Evolutionary conservation across 805 yeast species (phyloP), one percentile per base, ranked within the genome.

Genomic region (Zygotorulaspora florentina): DNA sequence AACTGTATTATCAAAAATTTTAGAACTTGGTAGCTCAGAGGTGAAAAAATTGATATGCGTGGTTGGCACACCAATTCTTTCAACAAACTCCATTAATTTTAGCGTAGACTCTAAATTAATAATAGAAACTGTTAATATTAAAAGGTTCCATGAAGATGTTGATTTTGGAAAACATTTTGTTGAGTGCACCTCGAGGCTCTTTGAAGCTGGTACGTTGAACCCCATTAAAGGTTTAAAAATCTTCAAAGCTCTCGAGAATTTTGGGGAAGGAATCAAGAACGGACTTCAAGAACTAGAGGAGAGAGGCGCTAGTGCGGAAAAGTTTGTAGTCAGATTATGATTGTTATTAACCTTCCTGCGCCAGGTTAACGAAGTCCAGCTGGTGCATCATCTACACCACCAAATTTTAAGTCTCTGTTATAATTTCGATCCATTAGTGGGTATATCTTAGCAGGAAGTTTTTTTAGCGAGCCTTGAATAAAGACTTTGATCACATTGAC

Each of bases 61-160:
- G 33, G 75, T 71, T 5, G 61, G 30, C 70, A 73, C 20, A 52
- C 69, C 40, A 48, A 59, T 46, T 50, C 50, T 29, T 16, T 54
- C 35, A 54, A 52, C 41, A 43, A 59, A 42, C 33, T 16, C 26
- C 12, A 26, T 45, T 7, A 20, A 25, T 6, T 27, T 31, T 9
- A 52, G 18, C 39, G 55, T 36, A 2, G 53, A 59, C 6, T 40
- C 53, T 16, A 54, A 58, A 33, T 58, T 71, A 7, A 57, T 55
- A 1, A 46, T 66, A 1, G 64, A 62, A 35, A 61, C 61, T 15
- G 73, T 73, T 2, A 54, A 62, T 8, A 68, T 73, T 23, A 73
- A 73, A 48, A 57, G 57, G 41, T 73, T 73, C 48, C 78, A 73
- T 46, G 78, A 73, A 52, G 67, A 73, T 45, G 40, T 70, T 11